Evolutionary conservation across 192 early-diverging fungal genomes (phyloP), one percentile per base, ranked within the genome.

Genomic region (Dispira simplex): DNA sequence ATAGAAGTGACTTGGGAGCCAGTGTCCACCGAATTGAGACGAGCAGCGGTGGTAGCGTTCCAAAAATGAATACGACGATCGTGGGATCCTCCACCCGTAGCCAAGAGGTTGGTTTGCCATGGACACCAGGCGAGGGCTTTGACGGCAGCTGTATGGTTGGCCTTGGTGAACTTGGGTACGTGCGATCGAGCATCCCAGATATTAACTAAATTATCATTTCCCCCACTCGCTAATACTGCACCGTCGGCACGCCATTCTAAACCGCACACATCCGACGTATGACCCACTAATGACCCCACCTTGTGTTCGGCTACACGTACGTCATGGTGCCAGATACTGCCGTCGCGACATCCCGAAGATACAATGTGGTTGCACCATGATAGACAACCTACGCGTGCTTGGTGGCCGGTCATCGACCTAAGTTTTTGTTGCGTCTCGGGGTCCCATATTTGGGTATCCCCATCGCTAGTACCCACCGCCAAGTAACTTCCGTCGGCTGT

Each of bases 111-210:
- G 51, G 70, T 71, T 58, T 92, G 87, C 90, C 89, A 94, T 25
- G 94, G 93, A 70, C 92, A 92, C 95, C 93, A 97, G 18, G 95
- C 90, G 18, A 97, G 64, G 1, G 93, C 93, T 75, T 95, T 93
- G 6, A 99, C 88, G 9, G 96, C 96, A 5, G 93, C 92, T 0
- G 67, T 75, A 71, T 99, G 96, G 53, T 86, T 82, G 0, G 75
- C 73, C 62, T 89, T 83, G 16, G 76, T 81, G 65, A 77, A 83
- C 8, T 81, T 79, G 57, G 93, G 90, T n/a, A 69, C 75, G 0
- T 67, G 68, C n/a, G 69, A 71, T 14, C 83, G 77, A 27, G 78
- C 74, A 66, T 98, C 93, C 90, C 90, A 96, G 32, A 98, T 79
- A 62, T 95, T 79, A 23, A 97, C 81, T 62, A 85, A 56, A 66